Evolutionary conservation across 345 rosid species (phyloP).

Genomic region (Linum lewisii): DNA sequence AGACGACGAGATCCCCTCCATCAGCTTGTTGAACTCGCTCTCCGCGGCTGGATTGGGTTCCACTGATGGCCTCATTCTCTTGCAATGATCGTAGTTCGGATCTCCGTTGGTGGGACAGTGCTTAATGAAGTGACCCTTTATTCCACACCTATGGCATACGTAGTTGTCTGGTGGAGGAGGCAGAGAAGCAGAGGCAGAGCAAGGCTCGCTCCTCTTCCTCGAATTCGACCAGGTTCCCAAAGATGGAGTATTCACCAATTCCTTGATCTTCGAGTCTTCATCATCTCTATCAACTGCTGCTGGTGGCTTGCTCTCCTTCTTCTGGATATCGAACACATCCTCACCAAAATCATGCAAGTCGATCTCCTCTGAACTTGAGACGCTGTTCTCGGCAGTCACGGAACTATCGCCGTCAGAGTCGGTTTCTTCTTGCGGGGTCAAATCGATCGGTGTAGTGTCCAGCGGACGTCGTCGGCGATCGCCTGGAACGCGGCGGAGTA

Average conservation of each 20-base stretch:
- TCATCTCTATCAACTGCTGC: neutral
- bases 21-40: neutral
- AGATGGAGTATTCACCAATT: neutral
- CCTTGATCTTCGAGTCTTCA: neutral
- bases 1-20: neutral
- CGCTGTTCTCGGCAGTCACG: neutral
- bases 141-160: neutral
- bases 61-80: neutral
- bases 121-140: conserved; percentile 1
- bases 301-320: neutral
- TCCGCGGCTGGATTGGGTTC: neutral
- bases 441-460: neutral
- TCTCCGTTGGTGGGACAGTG: conserved; percentile 7
- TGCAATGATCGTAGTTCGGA: neutral
- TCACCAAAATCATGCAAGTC: conserved; percentile 2
- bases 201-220: no score
- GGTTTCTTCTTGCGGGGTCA: neutral
- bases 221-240: neutral
- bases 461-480: neutral
- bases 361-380: neutral
- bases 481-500: conserved; percentile 2
- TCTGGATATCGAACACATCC: neutral
- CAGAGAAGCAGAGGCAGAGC: neutral
- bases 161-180: neutral
- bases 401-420: neutral